A percentile compares a stretch with the other conserved stretches of the same genome.
phyloP scores from a whole-genome alignment of 371 early-diverging fungal species.

The Dentiscutata heterogama region DNA sequence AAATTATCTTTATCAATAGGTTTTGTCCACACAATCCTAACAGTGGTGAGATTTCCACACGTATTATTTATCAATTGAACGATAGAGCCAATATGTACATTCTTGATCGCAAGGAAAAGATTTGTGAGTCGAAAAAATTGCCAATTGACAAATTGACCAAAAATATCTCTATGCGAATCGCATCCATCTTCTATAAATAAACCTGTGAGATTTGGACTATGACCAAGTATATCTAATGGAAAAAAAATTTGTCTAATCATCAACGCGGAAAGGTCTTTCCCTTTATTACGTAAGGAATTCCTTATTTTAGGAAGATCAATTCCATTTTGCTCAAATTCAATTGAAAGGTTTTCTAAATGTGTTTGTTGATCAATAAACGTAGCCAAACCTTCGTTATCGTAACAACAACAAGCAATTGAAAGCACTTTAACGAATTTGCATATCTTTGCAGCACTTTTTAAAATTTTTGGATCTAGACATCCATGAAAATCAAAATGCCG shows the following conservation, averaged over 20 bases:
- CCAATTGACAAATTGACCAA: not conserved
- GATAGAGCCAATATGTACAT: not conserved
- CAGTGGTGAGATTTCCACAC: not conserved
- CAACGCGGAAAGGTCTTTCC: not conserved
- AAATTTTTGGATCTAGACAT: not conserved
- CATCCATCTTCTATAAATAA: not conserved
- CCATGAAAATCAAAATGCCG: not conserved
- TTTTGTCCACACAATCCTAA: not conserved
- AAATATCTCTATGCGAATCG: not conserved
- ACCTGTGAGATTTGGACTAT: not conserved
- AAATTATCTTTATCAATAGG: not conserved
- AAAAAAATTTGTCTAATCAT: not conserved
- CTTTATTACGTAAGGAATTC: not conserved
- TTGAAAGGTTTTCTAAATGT: not conserved
- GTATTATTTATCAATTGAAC: constrained; percentile 9
- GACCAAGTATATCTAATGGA: not conserved
- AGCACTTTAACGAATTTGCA: constrained; percentile 14
- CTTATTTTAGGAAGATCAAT: not conserved
- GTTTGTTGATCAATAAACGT: constrained; percentile 1
- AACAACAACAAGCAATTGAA: constrained; percentile 11
- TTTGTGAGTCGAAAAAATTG: not conserved
- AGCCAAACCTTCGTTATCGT: constrained; percentile 21
- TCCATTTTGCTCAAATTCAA: not conserved
- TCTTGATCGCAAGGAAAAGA: not conserved
- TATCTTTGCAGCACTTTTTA: constrained; percentile 14